Evolutionary conservation across 306 rosid species (phyloP), one percentile per base, ranked within the genome.

Genomic region (Aeschynomene evenia): DNA sequence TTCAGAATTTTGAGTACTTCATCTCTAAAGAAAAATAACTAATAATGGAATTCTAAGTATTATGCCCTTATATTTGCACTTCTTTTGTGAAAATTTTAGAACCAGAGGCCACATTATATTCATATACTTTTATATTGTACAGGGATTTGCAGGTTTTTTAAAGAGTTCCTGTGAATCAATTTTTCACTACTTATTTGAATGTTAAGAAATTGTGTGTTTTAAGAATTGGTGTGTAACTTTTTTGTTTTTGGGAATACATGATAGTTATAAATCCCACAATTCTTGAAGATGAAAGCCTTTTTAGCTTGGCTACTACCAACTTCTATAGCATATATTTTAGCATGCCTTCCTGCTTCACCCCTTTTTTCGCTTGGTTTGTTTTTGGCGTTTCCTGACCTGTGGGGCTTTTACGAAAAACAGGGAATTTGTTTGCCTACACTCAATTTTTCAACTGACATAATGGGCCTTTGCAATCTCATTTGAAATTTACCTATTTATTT

Each of bases 61-160:
- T 40, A 19, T 66, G 4, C 59, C 13, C 34, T 31, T 19, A 8
- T 0, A 29, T 52, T 22, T 50, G 36, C n/a, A 12, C 18, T 15
- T 19, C 69, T 49, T 70, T 33, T 66, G 56, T 63, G 45, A 53
- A 71, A 50, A 68, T 66, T 23, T 75, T 39, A 43, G 28, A 50
- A 50, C 20, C 7, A 52, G 60, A 48, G 50, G 19, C 43, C 16
- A 2, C 37, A n/a, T 48, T 31, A 19, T 56, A n/a, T 37, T 48
- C 40, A 19, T 56, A n/a, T 37, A n/a, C 56, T 40, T 36, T 43
- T 70, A 23, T 37, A 18, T 48, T 64, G 53, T 12, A 0, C 9
- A 6, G 14, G 58, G 9, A 13, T 33, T 49, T 72, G 23, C 50
- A 66, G 43, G 9, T 58, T 69, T 63, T 40, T 34, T 15, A 19